Base-by-base conservation (phyloP, 768 basidiomycete species). In the Termitomyces sp. region DNA sequence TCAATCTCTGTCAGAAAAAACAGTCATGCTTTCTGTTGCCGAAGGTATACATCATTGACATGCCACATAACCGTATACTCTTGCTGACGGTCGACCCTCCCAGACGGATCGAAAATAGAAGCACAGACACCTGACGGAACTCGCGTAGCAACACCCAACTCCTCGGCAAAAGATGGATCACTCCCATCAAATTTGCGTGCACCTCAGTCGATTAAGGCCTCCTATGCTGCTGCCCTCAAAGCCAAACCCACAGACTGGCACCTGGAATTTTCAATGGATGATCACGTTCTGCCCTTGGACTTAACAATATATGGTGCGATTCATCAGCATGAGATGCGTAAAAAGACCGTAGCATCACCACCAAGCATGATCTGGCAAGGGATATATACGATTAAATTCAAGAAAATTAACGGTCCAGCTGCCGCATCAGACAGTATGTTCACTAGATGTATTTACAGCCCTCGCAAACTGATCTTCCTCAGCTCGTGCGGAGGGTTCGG, bases 101-200 rank as follows among this genome's bases (percentile, higher is more conserved):
- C 39, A 89, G 94, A 96, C 70, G 95, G 94, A 8, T 86, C 89
- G n/a, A 91, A 89, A 68, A 81, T 98, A 9, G 93, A 94, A 66
- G 97, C 95, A 1, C 92, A 97, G 68, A 98, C 97, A 0, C 95
- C 97, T 3, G 94, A 98, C 61, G 97, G 97, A 0, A 98, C 95
- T 0, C 84, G 94, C 16, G 86, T 99, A 30, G 84, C 91, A 3
- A 98, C 97, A 4, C 96, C 97, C 0, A 88, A 78, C 54, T 80
- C 82, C 1, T 55, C 72, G 7, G 59, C 63, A 2, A 81, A 76
- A 64, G 76, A 79, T 27, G 71, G 69, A 12, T 57, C 73, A 14
- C 67, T 73, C 3, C 60, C 66, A 45, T 61, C 68, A 16, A 64
- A 64, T 17, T 57, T 67, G 32, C 71, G 70, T 50, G 55, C 62